These are phyloP conservation scores for Fragaria nilgerrensis DNA, from an alignment of 306 rosid genomes.

Conservation along the genomic window DNA sequence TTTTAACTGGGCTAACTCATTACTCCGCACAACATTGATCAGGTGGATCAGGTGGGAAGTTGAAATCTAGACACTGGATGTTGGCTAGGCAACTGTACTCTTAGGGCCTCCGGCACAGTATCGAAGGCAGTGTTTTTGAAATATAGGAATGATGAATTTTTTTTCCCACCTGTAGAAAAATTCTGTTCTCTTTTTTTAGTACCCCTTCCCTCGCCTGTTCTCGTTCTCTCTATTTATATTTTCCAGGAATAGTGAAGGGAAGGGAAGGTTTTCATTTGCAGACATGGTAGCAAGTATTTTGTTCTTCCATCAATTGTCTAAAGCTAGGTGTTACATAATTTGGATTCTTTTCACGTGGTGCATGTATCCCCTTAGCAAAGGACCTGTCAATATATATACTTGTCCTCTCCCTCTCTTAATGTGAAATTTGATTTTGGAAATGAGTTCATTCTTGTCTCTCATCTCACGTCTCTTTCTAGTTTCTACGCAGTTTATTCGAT, in stretches of 20 bases:
- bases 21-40: constrained; percentile 45
- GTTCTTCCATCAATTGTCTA: constrained; percentile 24
- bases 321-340: constrained; percentile 16
- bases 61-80: constrained; percentile 35
- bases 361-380: constrained; percentile 27
- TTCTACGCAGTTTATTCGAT: too few species aligned
- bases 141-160: constrained; percentile 49
- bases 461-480: too few species aligned
- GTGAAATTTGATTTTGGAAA: constrained; percentile 18
- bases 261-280: constrained; percentile 24
- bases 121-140: constrained; percentile 26
- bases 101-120: constrained; percentile 42
- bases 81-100: constrained; percentile 47
- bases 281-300: constrained; percentile 19
- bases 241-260: not conserved
- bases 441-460: not conserved
- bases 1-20: constrained; percentile 45
- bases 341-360: constrained; percentile 18
- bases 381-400: constrained; percentile 27
- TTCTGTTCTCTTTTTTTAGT: not conserved
- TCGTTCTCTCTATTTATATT: not conserved
- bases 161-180: constrained; percentile 48
- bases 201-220: not conserved
- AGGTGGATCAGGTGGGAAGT: constrained; percentile 63
- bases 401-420: not conserved